Evolutionary conservation across 441 rosid species (phyloP), one percentile per base, ranked within the genome.

Genomic region (Raphanus hybrid): DNA sequence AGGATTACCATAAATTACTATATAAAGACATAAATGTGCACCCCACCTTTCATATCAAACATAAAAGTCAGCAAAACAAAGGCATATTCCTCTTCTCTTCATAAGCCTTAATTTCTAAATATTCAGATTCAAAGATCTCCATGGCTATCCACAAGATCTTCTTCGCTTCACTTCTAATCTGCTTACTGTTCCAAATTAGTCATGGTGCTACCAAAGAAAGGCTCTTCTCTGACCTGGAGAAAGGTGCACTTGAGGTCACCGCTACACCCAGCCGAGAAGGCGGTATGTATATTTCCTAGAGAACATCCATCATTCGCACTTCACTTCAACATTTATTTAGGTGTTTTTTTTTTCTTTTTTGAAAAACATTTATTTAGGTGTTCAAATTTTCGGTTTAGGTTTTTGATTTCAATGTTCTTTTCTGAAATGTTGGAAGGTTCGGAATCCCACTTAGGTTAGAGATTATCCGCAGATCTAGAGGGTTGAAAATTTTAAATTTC

Each of bases 81-180:
- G 58, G 67, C 77, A 71, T 66, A 78, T 77, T 69, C 71, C 64
- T 71, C 70, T 63, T 34, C 70, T 64, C 57, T 27, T 61, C 58
- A 4, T 26, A 50, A 60, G 34, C 39, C 39, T 70, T 5, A 29
- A 29, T 4, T 70, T 63, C 26, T 10, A 54, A n/a, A 20, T 64
- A 64, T 71, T 64, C 71, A 64, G 67, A 64, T 64, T 70, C 70
- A 23, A 70, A 70, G 2, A 76, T 72, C 55, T 41, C 50, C 60
- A 79, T 79, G 82, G 82, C 75, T 41, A 69, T 79, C 68, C 63
- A 57, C 9, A 69, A 74, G 75, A 64, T 74, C 63, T 67, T 74
- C 34, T 43, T 79, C 0, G 67, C 75, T 43, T 74, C 82, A 58
- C 75, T 79, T 64, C 27, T 79, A 6, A 14, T 79, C 5, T 74